Evolutionary conservation across 306 rosid species (phyloP).

Genomic region (Notholithocarpus densiflorus): DNA sequence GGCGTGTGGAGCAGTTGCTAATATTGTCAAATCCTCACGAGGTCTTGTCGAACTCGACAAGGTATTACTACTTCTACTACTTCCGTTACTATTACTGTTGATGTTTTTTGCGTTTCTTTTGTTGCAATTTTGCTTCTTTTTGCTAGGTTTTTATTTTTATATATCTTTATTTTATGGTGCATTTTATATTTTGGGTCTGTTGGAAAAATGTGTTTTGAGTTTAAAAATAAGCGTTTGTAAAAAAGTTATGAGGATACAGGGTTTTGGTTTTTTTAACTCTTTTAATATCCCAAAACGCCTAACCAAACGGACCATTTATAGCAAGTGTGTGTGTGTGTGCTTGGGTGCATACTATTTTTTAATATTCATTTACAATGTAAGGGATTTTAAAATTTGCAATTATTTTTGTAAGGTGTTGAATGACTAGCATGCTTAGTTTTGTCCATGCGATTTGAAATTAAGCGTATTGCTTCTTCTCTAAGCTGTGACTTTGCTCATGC

Average conservation of each 20-base stretch:
- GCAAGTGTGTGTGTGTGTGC: no score
- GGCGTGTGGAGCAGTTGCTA: conserved; percentile 86
- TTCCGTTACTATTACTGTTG: not conserved
- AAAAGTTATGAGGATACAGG: no score
- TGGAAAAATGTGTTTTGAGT: no score
- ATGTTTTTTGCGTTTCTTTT: not conserved
- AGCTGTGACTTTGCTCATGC: not conserved
- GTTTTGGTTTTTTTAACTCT: no score
- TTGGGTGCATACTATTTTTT: no score
- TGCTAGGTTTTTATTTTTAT: not conserved
- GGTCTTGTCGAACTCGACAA: conserved; percentile 98
- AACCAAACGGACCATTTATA: no score
- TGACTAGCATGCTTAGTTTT: not conserved
- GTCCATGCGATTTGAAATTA: not conserved
- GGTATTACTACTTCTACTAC: conserved; percentile 32
- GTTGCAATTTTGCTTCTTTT: not conserved
- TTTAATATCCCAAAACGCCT: no score
- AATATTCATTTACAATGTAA: no score
- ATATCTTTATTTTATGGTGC: no score
- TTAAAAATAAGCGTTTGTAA: no score
- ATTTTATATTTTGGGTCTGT: no score
- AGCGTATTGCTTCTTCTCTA: not conserved
- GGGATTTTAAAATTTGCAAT: not conserved
- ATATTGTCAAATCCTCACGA: conserved; percentile 80
- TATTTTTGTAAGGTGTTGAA: not conserved